These are phyloP conservation scores for Colletotrichum sp. DNA, from an alignment of 2,329 filamentous ascomycete genomes.

Conservation along the genomic window DNA sequence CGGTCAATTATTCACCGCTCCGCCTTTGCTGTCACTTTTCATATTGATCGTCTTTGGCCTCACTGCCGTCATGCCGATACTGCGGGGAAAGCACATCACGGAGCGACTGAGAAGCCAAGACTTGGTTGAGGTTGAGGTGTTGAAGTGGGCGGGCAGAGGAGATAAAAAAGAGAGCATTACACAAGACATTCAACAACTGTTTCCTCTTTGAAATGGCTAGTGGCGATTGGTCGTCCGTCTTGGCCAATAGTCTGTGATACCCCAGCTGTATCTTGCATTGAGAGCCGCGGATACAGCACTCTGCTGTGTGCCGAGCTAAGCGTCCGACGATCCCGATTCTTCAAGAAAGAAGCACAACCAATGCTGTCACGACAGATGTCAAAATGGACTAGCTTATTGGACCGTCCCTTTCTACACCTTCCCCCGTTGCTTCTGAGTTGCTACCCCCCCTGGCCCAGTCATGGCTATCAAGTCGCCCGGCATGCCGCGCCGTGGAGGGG, in stretches of 20 bases:
- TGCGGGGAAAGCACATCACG: neutral
- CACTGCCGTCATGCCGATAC: neutral
- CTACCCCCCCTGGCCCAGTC: neutral
- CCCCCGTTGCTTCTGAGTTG: neutral
- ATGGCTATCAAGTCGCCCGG: neutral
- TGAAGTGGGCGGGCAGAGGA: neutral
- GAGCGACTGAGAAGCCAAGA: neutral
- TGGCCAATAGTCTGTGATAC: neutral
- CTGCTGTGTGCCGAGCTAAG: neutral
- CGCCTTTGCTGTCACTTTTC: neutral
- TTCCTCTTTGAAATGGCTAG: neutral
- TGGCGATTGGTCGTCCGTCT: neutral
- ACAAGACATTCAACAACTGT: neutral
- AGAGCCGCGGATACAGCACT: neutral
- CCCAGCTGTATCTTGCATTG: neutral
- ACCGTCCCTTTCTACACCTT: neutral
- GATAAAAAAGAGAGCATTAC: neutral
- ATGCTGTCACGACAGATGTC: neutral
- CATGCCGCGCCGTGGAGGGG: neutral
- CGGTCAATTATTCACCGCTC: neutral
- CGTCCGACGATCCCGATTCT: neutral
- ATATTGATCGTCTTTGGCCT: neutral
- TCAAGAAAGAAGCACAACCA: neutral
- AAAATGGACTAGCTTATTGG: neutral
- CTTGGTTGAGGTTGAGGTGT: neutral